Evolutionary conservation across 2,329 filamentous ascomycete species (phyloP), one percentile per base, ranked within the genome.

Genomic region (Fragosphaeria purpurea): DNA sequence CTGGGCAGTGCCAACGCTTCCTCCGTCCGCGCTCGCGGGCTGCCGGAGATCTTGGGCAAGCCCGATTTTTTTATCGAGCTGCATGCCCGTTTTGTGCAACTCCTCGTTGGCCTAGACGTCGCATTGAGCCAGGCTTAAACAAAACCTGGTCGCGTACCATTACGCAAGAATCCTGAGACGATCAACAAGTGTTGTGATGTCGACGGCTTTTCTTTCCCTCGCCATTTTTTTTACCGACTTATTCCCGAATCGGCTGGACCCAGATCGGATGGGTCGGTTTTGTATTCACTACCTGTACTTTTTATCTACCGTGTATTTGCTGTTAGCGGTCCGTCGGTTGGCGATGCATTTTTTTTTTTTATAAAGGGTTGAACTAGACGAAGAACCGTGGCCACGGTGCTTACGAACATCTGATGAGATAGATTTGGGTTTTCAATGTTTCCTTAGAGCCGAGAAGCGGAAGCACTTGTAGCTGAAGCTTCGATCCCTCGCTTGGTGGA

Each of bases 41-140:
- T 85, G 46, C 79, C 82, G 0, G 82, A 85, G 64, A 69, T 85
- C 41, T 78, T 83, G 33, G 82, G 82, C 22, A 68, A 79, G 57
- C 80, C 82, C 5, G 81, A 85, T 60, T 82, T 85, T 59, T 85
- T 85, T 57, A 77, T 85, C 50, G 76, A 83, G 66, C 65, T 85
- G 53, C 82, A 85, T 62, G 68, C 73, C 40, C 72, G 74, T 55
- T 85, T 85, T 60, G 82, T 85, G 32, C 72, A 75, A 59, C 67
- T 85, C 41, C 66, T 85, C 48, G 69, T 82, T 12, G 78, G 83
- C 62, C 68, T 81, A 33, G 74, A 75, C 12, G 72, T 79, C 10
- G 71, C 73, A 31, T 61, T 80, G 42, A 76, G 70, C 47, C 46
- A 48, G 37, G 39, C 11, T 44, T 13, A 44, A 32, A 31, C 13